Percentiles rank a stretch among this genome's conserved stretches.
These are phyloP conservation scores for Tulasnella sp. DNA, from an alignment of 768 basidiomycete species.

Conservation along the genomic window DNA sequence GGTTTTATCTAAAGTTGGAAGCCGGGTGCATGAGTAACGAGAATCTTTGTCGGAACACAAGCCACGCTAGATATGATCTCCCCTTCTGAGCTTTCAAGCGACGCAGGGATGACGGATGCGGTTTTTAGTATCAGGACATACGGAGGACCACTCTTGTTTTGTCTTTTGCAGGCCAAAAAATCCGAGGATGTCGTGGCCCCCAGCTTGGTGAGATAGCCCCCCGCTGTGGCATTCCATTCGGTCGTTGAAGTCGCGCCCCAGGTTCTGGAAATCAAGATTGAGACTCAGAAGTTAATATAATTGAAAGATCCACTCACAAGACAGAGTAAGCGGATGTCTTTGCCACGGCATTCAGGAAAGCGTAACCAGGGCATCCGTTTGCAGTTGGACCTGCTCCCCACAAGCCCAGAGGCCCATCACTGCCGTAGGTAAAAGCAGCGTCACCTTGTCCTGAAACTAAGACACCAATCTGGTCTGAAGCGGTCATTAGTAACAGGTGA, in stretches of 20 bases:
- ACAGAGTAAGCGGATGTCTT: neutral
- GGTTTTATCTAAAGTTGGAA: neutral
- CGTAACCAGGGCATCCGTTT: neutral
- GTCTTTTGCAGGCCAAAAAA: neutral
- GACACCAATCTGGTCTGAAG: neutral
- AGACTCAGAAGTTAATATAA: neutral
- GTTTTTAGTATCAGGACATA: neutral
- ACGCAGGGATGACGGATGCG: neutral
- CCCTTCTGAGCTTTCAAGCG: neutral
- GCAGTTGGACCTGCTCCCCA: conserved; percentile 5
- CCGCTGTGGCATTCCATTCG: neutral
- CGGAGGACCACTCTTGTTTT: neutral
- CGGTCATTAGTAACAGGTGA: neutral
- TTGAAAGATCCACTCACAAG: neutral
- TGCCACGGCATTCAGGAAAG: neutral
- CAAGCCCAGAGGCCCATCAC: neutral
- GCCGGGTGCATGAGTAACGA: neutral
- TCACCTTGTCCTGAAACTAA: neutral
- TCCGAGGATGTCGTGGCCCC: neutral
- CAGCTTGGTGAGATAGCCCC: neutral
- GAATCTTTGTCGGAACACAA: neutral
- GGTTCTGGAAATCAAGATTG: neutral
- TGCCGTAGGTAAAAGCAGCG: neutral
- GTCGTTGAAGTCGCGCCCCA: neutral
- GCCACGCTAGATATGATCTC: neutral